Percentiles rank a stretch among this genome's conserved stretches.
These are phyloP conservation scores for Globisporangium megalacanthum DNA, from an alignment of 352 stramenopile genomes.

Conservation along the genomic window DNA sequence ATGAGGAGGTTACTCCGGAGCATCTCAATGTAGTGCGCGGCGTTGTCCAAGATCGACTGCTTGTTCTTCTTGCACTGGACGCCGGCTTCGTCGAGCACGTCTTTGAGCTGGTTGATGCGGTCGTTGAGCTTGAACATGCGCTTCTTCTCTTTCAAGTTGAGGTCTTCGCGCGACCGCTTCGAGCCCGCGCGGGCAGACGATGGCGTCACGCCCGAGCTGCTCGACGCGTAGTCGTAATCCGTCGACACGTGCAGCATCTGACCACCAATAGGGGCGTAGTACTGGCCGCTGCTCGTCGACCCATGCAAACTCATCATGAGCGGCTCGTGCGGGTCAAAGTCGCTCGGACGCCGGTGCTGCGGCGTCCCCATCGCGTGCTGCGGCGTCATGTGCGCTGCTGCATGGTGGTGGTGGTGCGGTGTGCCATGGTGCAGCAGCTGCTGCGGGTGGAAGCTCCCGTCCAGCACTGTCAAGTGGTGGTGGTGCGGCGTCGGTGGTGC, in stretches of 20 bases:
- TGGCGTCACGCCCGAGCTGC: slow-evolving; percentile 28
- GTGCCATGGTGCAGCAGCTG: slow-evolving; percentile 27
- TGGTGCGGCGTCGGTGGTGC: slow-evolving; percentile 29
- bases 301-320: slow-evolving; percentile 50
- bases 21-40: slow-evolving; percentile 65
- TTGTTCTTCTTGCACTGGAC: slow-evolving; percentile 82
- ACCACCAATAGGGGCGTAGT: slow-evolving; percentile 28
- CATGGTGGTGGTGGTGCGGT: slow-evolving; percentile 54
- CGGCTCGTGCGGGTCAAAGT: slow-evolving; percentile 48
- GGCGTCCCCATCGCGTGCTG: slow-evolving; percentile 35
- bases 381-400: slow-evolving; percentile 26
- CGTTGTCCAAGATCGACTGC: slow-evolving; percentile 69
- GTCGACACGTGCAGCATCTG: slow-evolving; percentile 58
- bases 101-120: slow-evolving; percentile 74
- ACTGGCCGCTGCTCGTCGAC: slow-evolving; percentile 12
- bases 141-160: slow-evolving; percentile 87
- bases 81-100: slow-evolving; percentile 51
- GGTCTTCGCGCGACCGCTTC: slow-evolving; percentile 69
- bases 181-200: slow-evolving; percentile 22
- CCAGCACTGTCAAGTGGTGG: slow-evolving; percentile 24
- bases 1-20: slow-evolving; percentile 53
- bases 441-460: slow-evolving; percentile 18
- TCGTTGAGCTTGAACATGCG: slow-evolving; percentile 89
- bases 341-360: slow-evolving; percentile 25
- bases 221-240: slow-evolving; percentile 46